phyloP scores from a whole-genome alignment of 768 basidiomycete species.

The Terana coerulea region DNA sequence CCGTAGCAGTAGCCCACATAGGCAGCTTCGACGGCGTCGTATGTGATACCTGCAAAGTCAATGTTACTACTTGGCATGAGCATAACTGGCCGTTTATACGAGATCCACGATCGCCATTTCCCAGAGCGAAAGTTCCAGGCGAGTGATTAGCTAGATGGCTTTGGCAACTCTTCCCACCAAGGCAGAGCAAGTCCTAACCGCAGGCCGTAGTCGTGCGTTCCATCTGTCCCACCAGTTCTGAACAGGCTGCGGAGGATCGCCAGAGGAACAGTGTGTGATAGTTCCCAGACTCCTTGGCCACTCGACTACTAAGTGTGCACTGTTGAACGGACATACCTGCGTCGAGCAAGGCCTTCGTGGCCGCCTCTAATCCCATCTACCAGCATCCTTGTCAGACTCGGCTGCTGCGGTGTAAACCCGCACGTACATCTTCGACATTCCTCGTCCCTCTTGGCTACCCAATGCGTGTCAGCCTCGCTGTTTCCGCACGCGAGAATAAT shows the following conservation, averaged over 20 bases:
- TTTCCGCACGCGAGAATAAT: not conserved
- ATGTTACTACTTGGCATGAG: not conserved
- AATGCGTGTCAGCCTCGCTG: not conserved
- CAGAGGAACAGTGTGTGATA: not conserved
- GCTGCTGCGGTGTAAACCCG: not conserved
- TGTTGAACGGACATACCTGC: constrained; percentile 45
- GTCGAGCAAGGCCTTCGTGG: constrained; percentile 83
- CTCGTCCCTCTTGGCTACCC: constrained; percentile 61
- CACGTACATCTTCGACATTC: constrained; percentile 66
- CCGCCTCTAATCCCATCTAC: constrained; percentile 85
- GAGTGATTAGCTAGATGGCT: no score
- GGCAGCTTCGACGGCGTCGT: constrained; percentile 71
- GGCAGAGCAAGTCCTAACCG: no score
- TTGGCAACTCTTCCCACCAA: no score
- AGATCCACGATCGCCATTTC: no score
- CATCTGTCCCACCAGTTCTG: no score
- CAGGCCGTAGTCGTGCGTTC: no score
- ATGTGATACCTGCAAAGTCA: constrained; percentile 61
- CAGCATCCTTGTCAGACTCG: not conserved
- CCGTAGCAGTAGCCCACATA: constrained; percentile 79
- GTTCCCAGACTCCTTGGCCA: not conserved
- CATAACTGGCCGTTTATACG: not conserved
- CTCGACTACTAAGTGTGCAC: not conserved
- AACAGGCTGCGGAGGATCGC: no score
- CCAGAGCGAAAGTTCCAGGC: no score